Evolutionary conservation across 2,329 filamentous ascomycete genomes (phyloP).

Genomic region (Cladosporium velox): DNA sequence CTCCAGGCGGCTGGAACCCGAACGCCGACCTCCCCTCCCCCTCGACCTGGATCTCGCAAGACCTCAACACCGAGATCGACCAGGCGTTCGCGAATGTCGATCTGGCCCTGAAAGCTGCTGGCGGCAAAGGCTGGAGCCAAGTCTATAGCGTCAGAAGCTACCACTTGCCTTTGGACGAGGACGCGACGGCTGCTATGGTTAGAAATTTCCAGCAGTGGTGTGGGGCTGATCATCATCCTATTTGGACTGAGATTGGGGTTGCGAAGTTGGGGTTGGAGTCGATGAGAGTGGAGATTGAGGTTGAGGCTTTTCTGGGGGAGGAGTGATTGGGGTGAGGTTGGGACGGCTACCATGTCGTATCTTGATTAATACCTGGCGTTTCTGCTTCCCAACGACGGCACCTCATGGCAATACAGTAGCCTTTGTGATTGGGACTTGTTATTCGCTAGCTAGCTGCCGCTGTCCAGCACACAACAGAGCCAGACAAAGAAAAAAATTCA

Average conservation of each 20-base stretch:
- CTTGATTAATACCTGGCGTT: no score
- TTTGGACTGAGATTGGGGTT: constrained; percentile 59
- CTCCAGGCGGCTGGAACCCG: constrained; percentile 41
- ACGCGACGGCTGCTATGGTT: constrained; percentile 43
- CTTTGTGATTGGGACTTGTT: no score
- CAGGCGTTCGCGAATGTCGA: constrained; percentile 61
- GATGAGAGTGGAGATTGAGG: constrained; percentile 64
- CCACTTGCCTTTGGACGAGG: constrained; percentile 26
- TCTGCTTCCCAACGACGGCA: no score
- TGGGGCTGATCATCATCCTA: constrained; percentile 55
- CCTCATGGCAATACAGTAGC: no score
- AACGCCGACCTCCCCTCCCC: constrained; percentile 31
- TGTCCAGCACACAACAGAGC: no score
- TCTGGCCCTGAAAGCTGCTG: constrained; percentile 51
- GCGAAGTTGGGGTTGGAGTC: constrained; percentile 48
- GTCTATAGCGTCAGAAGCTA: constrained; percentile 45
- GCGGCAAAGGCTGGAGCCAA: constrained; percentile 59
- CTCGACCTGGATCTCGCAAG: constrained; percentile 22
- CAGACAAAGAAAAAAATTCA: no score
- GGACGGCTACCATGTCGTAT: background rate
- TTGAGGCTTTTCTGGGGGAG: constrained; percentile 32
- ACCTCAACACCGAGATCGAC: constrained; percentile 38
- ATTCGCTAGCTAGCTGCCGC: no score
- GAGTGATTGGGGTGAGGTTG: background rate
- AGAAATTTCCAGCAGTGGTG: constrained; percentile 51